Evolutionary conservation across 768 basidiomycete species (phyloP).

Genomic region (Lentinula aciculospora): DNA sequence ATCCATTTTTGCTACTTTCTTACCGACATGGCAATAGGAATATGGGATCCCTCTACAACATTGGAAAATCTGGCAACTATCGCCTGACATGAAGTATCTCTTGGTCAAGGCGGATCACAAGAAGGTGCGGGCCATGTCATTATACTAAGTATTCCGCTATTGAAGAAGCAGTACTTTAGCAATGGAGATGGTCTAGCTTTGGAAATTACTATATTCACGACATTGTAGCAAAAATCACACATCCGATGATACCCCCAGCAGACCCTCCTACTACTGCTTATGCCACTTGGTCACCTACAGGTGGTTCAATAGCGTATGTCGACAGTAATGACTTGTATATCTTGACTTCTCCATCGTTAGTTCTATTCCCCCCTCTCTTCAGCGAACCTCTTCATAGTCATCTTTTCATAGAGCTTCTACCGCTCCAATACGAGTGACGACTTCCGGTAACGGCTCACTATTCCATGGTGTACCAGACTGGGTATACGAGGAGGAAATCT

Average conservation of each 20-base stretch:
- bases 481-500: constrained; percentile 96
- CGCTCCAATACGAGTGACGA: constrained; percentile 68
- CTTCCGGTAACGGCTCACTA: constrained; percentile 72
- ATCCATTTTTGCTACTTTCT: not conserved
- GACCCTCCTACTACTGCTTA: constrained; percentile 70
- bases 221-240: constrained; percentile 60
- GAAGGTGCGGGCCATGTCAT: constrained; percentile 45
- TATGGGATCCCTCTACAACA: constrained; percentile 37
- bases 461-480: constrained; percentile 97
- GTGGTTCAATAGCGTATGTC: constrained; percentile 83
- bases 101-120: constrained; percentile 69
- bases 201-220: constrained; percentile 94
- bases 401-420: constrained; percentile 16
- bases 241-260: constrained; percentile 63
- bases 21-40: constrained; percentile 34
- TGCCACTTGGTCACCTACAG: constrained; percentile 85
- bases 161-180: constrained; percentile 33
- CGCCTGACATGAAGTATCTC: constrained; percentile 87
- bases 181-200: constrained; percentile 91
- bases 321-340: constrained; percentile 86
- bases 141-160: not conserved
- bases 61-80: constrained; percentile 72
- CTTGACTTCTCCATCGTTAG: constrained; percentile 60
- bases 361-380: constrained; percentile 6
- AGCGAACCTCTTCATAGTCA: not conserved